A percentile compares a stretch with the other conserved stretches of the same genome.
phyloP scores from a whole-genome alignment of 2,329 filamentous ascomycete species.

The Cladosporium colombiae region DNA sequence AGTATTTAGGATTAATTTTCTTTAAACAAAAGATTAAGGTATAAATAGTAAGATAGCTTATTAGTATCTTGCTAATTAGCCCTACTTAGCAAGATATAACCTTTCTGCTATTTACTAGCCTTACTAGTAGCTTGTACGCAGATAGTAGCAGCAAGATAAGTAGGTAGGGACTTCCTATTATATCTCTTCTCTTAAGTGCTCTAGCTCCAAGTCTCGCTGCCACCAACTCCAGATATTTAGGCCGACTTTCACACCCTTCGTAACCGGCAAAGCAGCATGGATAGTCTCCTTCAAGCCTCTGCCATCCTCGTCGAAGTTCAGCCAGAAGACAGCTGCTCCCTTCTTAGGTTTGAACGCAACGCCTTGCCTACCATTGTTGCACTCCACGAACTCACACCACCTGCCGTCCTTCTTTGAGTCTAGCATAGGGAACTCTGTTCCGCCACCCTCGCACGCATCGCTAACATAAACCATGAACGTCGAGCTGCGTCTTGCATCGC shows the following conservation, averaged over 20 bases:
- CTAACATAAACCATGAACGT: slow-evolving; percentile 65
- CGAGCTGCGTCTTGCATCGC: slow-evolving; percentile 45
- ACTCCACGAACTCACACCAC: slow-evolving; percentile 63
- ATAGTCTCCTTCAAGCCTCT: slow-evolving; percentile 60
- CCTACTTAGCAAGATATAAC: no score
- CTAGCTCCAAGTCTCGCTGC: slow-evolving; percentile 36
- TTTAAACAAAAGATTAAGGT: no score
- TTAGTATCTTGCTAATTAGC: no score
- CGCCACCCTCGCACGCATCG: slow-evolving; percentile 57
- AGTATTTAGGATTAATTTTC: no score
- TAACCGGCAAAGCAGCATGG: slow-evolving; percentile 62
- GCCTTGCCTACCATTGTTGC: slow-evolving; percentile 46
- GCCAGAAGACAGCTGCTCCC: slow-evolving; percentile 64
- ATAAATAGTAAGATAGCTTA: no score
- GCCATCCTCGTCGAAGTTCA: slow-evolving; percentile 59
- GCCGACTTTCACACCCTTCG: slow-evolving; percentile 58
- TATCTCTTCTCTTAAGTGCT: slow-evolving; percentile 4
- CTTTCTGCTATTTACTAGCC: no score
- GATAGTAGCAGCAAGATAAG: no score
- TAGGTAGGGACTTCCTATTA: neutral
- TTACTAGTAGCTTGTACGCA: no score
- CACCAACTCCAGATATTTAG: slow-evolving; percentile 68
- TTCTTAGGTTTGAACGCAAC: slow-evolving; percentile 60
- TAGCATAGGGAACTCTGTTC: slow-evolving; percentile 61
- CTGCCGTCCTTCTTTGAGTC: slow-evolving; percentile 38